Base-by-base conservation (phyloP, 1,284 basidiomycete species). In the Bjerkandera adusta region DNA sequence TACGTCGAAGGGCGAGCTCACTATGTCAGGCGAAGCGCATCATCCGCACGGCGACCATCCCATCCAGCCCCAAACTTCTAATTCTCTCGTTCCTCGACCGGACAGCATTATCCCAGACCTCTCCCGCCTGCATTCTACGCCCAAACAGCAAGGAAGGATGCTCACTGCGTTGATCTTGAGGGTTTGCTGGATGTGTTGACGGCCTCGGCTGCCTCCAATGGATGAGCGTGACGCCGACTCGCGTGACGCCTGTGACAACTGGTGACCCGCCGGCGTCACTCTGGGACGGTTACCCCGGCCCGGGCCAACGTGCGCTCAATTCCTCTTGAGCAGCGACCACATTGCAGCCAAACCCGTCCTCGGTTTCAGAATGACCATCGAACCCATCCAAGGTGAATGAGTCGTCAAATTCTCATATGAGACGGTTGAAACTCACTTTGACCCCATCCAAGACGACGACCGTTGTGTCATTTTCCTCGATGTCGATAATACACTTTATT, bases 401-500 rank as follows among this genome's bases (percentile, higher is more conserved):
- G 13, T 37, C n/a, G 42, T 37, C 2, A 22, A 18, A 37, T 18
- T 15, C 24, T 22, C 29, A 35, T n/a, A n/a, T n/a, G n/a, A n/a
- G n/a, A n/a, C n/a, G n/a, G n/a, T n/a, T n/a, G n/a, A n/a, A n/a
- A 30, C 25, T 41, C 30, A 3, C 20, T 15, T 15, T n/a, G 11
- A 21, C 18, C 29, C 33, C 3, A 2, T 35, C 8, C 8, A 10
- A 43, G 13, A 18, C 43, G 29, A 83, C 71, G 75, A 81, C 48
- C 73, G 80, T 16, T 63, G 62, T 49, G 68, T 90, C 38, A 72
- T 89, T 29, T 92, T 85, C 79, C 81, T 93, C 49, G 91, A 93
- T 62, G 90, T 93, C 52, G 91, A 93, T 66, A 92, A 92, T 59
- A 92, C 90, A 1, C 73, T 92, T 12, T 92, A 92, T 65, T 87